Evolutionary conservation across 352 stramenopile species (phyloP).

Genomic region (Globisporangium camurandrum): DNA sequence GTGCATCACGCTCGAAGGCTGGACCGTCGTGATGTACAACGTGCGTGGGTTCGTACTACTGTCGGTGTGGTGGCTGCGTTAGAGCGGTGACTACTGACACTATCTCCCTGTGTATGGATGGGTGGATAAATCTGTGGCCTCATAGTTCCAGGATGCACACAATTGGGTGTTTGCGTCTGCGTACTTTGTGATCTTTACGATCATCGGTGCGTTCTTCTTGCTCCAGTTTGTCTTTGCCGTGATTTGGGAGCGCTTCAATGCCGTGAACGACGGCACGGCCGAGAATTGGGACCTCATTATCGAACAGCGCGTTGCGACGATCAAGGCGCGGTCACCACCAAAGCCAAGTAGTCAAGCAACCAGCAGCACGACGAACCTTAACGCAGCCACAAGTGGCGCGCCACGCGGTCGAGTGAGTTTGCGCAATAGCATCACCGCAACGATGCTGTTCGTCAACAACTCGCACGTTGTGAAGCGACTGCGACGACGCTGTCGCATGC

Average conservation of each 20-base stretch:
- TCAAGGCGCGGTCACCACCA: neutral
- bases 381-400: neutral
- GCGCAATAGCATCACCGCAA: slow-evolving; percentile 9
- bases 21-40: slow-evolving; percentile 80
- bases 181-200: slow-evolving; percentile 77
- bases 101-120: neutral
- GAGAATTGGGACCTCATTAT: slow-evolving; percentile 33
- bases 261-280: slow-evolving; percentile 28
- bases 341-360: neutral
- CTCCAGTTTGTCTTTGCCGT: slow-evolving; percentile 82
- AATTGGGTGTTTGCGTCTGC: slow-evolving; percentile 31
- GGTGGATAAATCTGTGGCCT: neutral
- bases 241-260: slow-evolving; percentile 55
- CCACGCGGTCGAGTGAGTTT: no score
- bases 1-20: slow-evolving; percentile 85
- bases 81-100: no score
- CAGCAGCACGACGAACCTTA: no score
- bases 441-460: slow-evolving; percentile 14
- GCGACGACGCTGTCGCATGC: slow-evolving; percentile 10
- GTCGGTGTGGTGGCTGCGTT: neutral
- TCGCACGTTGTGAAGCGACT: slow-evolving; percentile 13
- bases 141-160: slow-evolving; percentile 25
- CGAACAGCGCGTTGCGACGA: slow-evolving; percentile 16
- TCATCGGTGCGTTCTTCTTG: slow-evolving; percentile 78
- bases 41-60: slow-evolving; percentile 28